phyloP scores from a whole-genome alignment of 306 rosid genomes.

The Calophaca sinica region DNA sequence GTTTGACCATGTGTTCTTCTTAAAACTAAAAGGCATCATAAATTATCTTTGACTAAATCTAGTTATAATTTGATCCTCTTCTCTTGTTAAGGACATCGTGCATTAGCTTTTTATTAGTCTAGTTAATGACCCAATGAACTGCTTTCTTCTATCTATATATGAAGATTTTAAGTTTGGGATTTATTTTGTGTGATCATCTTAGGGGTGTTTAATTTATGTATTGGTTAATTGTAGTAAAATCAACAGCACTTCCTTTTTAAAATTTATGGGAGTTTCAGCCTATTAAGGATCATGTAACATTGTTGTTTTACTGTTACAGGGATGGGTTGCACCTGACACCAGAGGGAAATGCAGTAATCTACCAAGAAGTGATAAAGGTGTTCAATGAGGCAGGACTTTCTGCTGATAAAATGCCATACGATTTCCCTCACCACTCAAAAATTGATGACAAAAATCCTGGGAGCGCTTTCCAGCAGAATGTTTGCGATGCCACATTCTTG shows the following conservation, averaged over 20 bases:
- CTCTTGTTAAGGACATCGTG: slow-evolving; percentile 5
- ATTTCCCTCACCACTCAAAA: slow-evolving; percentile 85
- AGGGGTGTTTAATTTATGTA: slow-evolving; percentile 10
- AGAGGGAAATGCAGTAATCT: slow-evolving; percentile 76
- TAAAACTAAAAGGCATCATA: slow-evolving; percentile 22
- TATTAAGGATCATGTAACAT: slow-evolving; percentile 17
- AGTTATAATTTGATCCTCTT: slow-evolving; percentile 20
- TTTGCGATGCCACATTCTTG: slow-evolving; percentile 46
- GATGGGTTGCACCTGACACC: slow-evolving; percentile 93
- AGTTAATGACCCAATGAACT: neutral
- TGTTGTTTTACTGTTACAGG: slow-evolving; percentile 51
- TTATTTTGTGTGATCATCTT: slow-evolving; percentile 4
- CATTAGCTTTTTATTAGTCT: neutral
- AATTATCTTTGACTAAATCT: slow-evolving; percentile 28
- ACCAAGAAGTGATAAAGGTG: slow-evolving; percentile 53
- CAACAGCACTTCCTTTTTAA: slow-evolving; percentile 12
- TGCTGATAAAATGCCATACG: slow-evolving; percentile 71
- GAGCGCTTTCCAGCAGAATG: slow-evolving; percentile 69
- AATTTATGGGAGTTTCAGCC: slow-evolving; percentile 26
- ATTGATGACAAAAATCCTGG: slow-evolving; percentile 70
- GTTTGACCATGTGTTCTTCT: slow-evolving; percentile 33
- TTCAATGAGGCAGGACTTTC: slow-evolving; percentile 56
- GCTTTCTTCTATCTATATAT: slow-evolving; percentile 15
- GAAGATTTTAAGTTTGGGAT: neutral
- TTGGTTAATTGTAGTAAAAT: slow-evolving; percentile 14